phyloP scores from a whole-genome alignment of 164 flowering plant species.

The Aristolochia californica region DNA sequence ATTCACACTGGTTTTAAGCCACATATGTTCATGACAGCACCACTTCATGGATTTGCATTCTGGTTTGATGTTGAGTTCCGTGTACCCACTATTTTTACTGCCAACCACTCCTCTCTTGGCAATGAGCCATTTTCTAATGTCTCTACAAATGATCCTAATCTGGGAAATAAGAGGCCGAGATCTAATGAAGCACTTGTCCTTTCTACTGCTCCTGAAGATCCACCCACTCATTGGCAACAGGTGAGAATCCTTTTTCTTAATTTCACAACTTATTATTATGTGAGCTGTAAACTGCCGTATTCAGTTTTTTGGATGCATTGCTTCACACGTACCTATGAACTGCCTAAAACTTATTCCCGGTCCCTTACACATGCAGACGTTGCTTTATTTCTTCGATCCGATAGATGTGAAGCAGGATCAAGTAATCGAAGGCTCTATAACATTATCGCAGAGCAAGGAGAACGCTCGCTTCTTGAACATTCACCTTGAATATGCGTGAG shows the following conservation, averaged over 20 bases:
- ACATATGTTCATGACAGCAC: conserved; percentile 41
- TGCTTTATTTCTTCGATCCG: conserved; percentile 84
- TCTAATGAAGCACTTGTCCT: conserved; percentile 57
- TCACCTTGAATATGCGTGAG: conserved; percentile 85
- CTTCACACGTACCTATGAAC: not conserved
- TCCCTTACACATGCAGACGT: conserved; percentile 47
- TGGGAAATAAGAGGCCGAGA: conserved; percentile 54
- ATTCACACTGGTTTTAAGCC: not conserved
- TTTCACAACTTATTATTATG: not conserved
- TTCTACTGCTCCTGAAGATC: conserved; percentile 95
- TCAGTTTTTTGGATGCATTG: not conserved
- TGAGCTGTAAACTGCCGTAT: not conserved
- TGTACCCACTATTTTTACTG: conserved; percentile 29
- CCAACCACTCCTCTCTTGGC: conserved; percentile 14
- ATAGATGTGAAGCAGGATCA: conserved; percentile 89
- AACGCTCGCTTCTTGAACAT: conserved; percentile 81
- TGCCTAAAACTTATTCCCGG: not conserved
- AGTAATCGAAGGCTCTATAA: conserved; percentile 75
- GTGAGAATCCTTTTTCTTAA: conserved; percentile 16
- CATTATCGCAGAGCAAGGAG: conserved; percentile 81
- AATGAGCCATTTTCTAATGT: conserved; percentile 16
- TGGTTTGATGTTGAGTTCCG: conserved; percentile 96
- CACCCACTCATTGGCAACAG: conserved; percentile 99
- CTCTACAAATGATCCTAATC: conserved; percentile 23
- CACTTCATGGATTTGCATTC: conserved; percentile 93